phyloP scores from a whole-genome alignment of 805 yeast genomes.

The Lipomyces mesembrius region DNA sequence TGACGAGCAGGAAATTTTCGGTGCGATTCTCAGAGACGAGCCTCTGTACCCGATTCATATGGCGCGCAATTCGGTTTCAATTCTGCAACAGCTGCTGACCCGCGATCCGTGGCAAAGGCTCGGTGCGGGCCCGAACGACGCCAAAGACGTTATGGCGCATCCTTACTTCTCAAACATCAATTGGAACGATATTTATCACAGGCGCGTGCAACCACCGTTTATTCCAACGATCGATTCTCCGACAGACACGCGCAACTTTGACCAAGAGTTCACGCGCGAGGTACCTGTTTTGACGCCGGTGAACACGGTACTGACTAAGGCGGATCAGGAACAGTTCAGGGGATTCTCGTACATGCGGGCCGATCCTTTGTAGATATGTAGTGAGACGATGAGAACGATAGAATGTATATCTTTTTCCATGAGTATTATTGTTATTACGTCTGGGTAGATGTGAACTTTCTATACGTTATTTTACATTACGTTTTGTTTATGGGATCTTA shows the following conservation, averaged over 20 bases:
- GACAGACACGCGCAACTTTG: slow-evolving; percentile 91
- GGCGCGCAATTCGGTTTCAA: slow-evolving; percentile 95
- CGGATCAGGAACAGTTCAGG: slow-evolving; percentile 94
- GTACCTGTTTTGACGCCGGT: slow-evolving; percentile 68
- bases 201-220: slow-evolving; percentile 83
- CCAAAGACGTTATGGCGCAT: slow-evolving; percentile 92
- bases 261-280: slow-evolving; percentile 70
- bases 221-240: slow-evolving; percentile 85
- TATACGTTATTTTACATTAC: not conserved
- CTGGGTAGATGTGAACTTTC: not conserved
- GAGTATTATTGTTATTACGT: not conserved
- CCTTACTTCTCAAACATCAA: slow-evolving; percentile 88
- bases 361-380: slow-evolving; percentile 19
- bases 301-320: slow-evolving; percentile 79
- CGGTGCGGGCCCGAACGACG: slow-evolving; percentile 88
- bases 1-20: slow-evolving; percentile 94
- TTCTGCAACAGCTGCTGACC: slow-evolving; percentile 85
- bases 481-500: not conserved
- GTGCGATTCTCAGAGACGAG: slow-evolving; percentile 94
- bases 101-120: slow-evolving; percentile 84
- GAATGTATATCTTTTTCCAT: not conserved
- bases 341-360: slow-evolving; percentile 81
- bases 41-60: slow-evolving; percentile 95
- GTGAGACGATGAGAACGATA: not conserved
- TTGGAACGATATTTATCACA: slow-evolving; percentile 79